A percentile compares a stretch with the other conserved stretches of the same genome.
Evolutionary conservation across 306 rosid genomes (phyloP).

Genomic region (Quercus suber): DNA sequence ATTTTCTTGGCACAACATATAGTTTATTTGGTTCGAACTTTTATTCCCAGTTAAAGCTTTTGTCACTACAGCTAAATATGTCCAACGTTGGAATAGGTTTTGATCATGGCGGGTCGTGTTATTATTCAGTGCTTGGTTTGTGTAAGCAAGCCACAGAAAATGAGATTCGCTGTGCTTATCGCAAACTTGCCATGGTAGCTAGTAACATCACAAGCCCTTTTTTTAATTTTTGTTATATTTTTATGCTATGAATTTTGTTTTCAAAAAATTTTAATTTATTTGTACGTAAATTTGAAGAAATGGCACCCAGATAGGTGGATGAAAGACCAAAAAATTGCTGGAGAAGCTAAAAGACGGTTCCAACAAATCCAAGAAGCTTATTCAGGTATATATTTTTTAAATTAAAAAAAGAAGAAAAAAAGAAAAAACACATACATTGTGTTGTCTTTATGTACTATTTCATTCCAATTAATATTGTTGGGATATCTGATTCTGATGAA

Average conservation of each 20-base stretch:
- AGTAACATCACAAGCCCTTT: not conserved
- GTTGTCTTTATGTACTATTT: too few relatives aligned
- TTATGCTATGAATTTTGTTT: not conserved
- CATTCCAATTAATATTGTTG: not conserved
- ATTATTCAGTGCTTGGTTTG: slow-evolving; percentile 11
- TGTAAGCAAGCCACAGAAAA: not conserved
- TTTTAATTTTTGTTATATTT: not conserved
- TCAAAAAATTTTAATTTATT: too few relatives aligned
- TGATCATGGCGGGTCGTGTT: not conserved
- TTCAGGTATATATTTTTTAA: slow-evolving; percentile 18
- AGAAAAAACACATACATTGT: too few relatives aligned
- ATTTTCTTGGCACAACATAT: too few relatives aligned
- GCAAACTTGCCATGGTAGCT: slow-evolving; percentile 9
- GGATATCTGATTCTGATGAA: too few relatives aligned
- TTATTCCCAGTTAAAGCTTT: not conserved
- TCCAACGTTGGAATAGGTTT: not conserved
- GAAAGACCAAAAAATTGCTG: not conserved
- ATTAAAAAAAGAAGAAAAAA: not conserved
- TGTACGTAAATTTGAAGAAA: too few relatives aligned
- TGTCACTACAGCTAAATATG: not conserved
- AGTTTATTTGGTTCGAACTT: too few relatives aligned
- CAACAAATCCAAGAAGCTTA: slow-evolving; percentile 45
- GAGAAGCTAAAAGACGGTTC: slow-evolving; percentile 38
- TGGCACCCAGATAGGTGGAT: too few relatives aligned
- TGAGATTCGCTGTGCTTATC: not conserved